Conservation (phyloP, 2,329 filamentous ascomycete species). For the Tolypocladium amazonense region DNA sequence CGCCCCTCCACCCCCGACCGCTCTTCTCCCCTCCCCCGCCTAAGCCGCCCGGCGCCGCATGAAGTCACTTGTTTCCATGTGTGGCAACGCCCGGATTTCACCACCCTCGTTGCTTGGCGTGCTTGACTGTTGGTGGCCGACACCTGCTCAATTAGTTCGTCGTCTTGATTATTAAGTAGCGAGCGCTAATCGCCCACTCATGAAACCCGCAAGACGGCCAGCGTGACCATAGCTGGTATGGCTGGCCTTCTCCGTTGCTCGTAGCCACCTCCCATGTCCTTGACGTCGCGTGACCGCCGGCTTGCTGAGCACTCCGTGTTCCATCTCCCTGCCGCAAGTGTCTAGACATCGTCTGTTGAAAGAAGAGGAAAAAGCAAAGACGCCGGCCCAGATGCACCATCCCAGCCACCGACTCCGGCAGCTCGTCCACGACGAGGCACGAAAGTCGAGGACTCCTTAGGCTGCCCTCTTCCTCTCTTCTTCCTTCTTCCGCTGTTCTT, state of each 20-base stretch:
- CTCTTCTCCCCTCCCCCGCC: not conserved
- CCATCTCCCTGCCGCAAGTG: not conserved
- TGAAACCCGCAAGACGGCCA: not conserved
- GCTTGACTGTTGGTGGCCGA: not conserved
- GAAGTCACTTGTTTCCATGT: not conserved
- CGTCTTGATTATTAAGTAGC: not conserved
- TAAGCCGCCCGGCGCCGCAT: not conserved
- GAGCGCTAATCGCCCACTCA: not conserved
- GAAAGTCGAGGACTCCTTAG: not conserved
- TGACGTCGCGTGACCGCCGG: not conserved
- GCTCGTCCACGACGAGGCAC: not conserved
- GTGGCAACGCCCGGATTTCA: not conserved
- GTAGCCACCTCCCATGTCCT: no score
- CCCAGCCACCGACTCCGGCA: not conserved
- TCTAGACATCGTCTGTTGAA: not conserved
- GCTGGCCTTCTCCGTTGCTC: not conserved
- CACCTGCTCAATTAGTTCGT: not conserved
- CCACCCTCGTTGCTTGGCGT: not conserved
- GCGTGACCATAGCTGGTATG: not conserved
- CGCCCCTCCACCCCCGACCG: not conserved
- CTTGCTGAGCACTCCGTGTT: not conserved
- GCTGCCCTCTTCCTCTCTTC: constrained; percentile 21
- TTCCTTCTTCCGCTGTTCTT: constrained; percentile 41
- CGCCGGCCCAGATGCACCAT: not conserved
- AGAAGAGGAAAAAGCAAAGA: not conserved